Evolutionary conservation across 768 basidiomycete genomes (phyloP), one percentile per base, ranked within the genome.

Genomic region (Russula abietina): DNA sequence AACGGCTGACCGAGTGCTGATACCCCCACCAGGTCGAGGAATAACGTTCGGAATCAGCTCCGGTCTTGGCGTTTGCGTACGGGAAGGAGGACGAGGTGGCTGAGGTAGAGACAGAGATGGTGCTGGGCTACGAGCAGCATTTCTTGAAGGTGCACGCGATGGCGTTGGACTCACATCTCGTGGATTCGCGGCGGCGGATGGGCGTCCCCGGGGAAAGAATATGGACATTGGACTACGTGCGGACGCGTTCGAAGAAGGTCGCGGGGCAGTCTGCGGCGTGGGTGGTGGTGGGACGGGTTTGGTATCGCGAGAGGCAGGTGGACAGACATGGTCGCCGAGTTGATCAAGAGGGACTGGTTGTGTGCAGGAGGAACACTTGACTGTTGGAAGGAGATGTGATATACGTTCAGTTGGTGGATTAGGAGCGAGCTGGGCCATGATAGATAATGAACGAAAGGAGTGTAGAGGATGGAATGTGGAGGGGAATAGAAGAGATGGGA

Each of bases 341-440:
- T 85, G 79, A 52, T 80, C 75, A 39, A 96, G 78, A 36, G 88
- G 84, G 43, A 97, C 89, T 1, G 81, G 83, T 10, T 77, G 75
- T 68, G 77, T 76, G 71, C 93, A 97, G 33, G 76, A 87, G 2
- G 91, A 91, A 73, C 93, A 97, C 72, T 88, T 95, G 64, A 94
- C 87, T 2, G 85, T 79, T 6, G 93, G 91, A 11, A 96, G 78
- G 54, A 87, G 73, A 72, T 91, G 84, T 26, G 91, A 91, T 16
- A 75, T 72, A 24, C 72, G 72, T 32, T 63, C 62, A 59, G 12
- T 67, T 57, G 56, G 54, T 61, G 22, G 62, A 64, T 14, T 65
- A 38, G 45, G 69, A 52, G 70, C 65, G 59, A 73, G 67, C 56
- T 70, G 68, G 30, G 74, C 69, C 74, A 75, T 39, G 16, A 39